A percentile compares a stretch with the other conserved stretches of the same genome.
Evolutionary conservation across 2,329 filamentous ascomycete species (phyloP).

Genomic region (Monosporascus cannonballus): DNA sequence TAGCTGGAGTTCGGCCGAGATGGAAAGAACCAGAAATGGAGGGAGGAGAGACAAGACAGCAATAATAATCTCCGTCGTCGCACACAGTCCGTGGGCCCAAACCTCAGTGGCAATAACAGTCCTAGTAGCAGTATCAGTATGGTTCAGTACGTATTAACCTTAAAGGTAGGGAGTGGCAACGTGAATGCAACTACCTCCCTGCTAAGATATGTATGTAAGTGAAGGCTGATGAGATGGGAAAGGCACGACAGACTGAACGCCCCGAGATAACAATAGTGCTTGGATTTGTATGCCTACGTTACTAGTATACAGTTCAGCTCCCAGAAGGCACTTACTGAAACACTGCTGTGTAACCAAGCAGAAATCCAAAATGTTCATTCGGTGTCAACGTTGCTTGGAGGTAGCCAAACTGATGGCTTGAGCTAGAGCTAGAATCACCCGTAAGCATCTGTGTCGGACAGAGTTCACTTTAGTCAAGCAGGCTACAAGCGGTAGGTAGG

Average conservation of each 20-base stretch:
- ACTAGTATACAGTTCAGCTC: not conserved
- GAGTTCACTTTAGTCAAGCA: not conserved
- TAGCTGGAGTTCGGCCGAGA: constrained; percentile 7
- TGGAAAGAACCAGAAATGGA: constrained; percentile 1
- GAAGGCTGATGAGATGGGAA: not conserved
- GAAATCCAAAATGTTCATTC: not conserved
- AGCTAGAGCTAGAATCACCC: no score
- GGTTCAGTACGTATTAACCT: not conserved
- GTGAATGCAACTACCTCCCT: not conserved
- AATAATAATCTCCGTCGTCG: constrained; percentile 16
- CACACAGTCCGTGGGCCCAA: constrained; percentile 1
- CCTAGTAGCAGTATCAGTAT: not conserved
- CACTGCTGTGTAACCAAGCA: not conserved
- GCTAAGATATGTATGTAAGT: not conserved
- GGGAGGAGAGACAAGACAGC: constrained; percentile 10
- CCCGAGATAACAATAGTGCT: not conserved
- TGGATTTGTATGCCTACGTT: no score
- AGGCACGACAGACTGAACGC: not conserved
- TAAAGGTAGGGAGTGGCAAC: not conserved
- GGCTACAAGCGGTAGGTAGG: no score
- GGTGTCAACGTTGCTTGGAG: not conserved
- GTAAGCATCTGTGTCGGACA: not conserved
- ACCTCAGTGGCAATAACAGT: not conserved
- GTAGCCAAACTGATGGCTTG: not conserved
- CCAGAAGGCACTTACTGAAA: not conserved